Base-by-base conservation (phyloP, 2,329 filamentous ascomycete species). In the Fusarium cicatricum region DNA sequence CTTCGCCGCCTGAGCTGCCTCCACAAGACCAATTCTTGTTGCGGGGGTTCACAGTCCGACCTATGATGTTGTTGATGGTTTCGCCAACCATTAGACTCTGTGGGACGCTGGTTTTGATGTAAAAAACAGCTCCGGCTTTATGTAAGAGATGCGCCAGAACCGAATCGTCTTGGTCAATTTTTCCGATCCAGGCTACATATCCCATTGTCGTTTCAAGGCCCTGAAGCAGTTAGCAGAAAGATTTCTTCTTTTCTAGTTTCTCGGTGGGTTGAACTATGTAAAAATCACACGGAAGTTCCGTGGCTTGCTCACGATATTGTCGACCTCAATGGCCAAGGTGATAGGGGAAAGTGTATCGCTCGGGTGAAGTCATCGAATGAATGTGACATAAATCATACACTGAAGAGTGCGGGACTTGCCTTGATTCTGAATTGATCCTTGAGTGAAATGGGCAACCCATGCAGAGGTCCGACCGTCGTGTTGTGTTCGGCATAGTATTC, bases 401-500 rank as follows among this genome's bases (percentile, higher is more conserved):
- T 14, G 2, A 12, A 15, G 11, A 4, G 11, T 29, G 4, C 7
- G 23, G 7, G 11, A 12, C 29, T 43, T 38, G 42, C 61, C 46
- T 70, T 68, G 36, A 75, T 65, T 31, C 70, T 58, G 59, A 81
- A 78, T 47, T 80, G 76, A 41, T 81, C 76, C 52, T 80, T 82
- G 32, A 83, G 58, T 28, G 75, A 77, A 41, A 89, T 76, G 1
- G 86, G 85, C 0, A 89, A 74, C 7, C 86, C 86, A 65, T 89
- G 85, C 0, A 90, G 75, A 1, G 86, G 85, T 0, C 86, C 86
- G 3, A 83, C 67, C 1, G 80, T 74, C 41, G 69, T 72, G 1
- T 74, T 75, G 19, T 79, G 70, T 15, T 74, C 58, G 10, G 70
- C 69, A 26, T 75, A 77, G 56, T 83, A 74, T 0, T 72, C 69